A percentile compares a stretch with the other conserved stretches of the same genome.
phyloP scores from a whole-genome alignment of 2,329 filamentous ascomycete genomes.

The Ophiostoma tasmaniense region DNA sequence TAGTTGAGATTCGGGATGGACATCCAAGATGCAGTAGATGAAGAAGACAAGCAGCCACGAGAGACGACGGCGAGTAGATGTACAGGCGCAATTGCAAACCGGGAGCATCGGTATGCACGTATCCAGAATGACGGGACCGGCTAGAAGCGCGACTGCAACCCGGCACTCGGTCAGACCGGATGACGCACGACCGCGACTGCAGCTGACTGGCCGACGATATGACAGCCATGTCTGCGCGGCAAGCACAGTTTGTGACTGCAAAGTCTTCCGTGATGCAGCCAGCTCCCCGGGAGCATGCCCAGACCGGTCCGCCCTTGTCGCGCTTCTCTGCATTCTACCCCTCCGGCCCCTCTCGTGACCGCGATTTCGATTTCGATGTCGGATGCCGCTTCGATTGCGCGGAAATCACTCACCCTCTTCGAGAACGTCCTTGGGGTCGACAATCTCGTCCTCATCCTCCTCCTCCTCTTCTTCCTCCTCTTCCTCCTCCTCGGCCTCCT shows the following conservation, averaged over 20 bases:
- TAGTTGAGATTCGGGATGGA: background rate
- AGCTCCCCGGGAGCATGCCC: background rate
- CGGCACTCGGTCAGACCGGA: background rate
- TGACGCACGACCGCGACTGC: background rate
- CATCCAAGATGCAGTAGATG: background rate
- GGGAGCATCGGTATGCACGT: background rate
- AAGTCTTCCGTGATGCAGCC: background rate
- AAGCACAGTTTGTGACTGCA: too few species aligned
- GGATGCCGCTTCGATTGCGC: background rate
- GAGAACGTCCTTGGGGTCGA: slow-evolving; percentile 78
- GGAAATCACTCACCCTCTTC: slow-evolving; percentile 64
- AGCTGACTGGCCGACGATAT: too few species aligned
- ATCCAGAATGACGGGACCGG: background rate
- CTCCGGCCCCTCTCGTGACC: background rate
- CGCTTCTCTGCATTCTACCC: background rate
- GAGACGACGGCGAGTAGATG: background rate
- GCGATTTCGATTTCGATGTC: background rate
- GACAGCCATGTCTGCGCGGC: background rate
- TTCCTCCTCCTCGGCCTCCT: slow-evolving; percentile 47
- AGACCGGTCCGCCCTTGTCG: background rate
- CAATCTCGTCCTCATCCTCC: slow-evolving; percentile 69
- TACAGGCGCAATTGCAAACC: background rate
- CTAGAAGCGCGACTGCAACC: background rate
- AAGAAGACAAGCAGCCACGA: background rate
- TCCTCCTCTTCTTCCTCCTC: slow-evolving; percentile 52